These are phyloP conservation scores for Teratosphaeria gauchensis DNA, from an alignment of 2,329 filamentous ascomycete genomes.

Conservation along the genomic window DNA sequence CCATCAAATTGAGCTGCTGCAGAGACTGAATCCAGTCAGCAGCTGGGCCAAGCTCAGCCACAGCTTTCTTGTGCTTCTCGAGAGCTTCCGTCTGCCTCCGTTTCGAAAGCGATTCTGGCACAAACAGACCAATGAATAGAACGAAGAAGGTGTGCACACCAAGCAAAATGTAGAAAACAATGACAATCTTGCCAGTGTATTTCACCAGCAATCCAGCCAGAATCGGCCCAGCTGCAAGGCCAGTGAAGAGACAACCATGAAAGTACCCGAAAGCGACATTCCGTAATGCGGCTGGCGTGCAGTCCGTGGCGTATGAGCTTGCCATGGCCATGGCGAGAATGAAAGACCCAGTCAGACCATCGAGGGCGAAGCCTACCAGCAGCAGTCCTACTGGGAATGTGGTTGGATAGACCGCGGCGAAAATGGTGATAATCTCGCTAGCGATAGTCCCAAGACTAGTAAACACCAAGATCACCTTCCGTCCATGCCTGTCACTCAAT, in stretches of 20 bases:
- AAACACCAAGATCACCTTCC: constrained; percentile 63
- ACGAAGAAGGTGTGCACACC: constrained; percentile 66
- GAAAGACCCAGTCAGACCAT: constrained; percentile 82
- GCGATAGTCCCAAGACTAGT: constrained; percentile 65
- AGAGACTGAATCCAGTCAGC: constrained; percentile 37
- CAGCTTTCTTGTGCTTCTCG: constrained; percentile 50
- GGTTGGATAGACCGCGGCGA: constrained; percentile 67
- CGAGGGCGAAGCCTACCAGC: constrained; percentile 63
- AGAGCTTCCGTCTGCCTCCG: constrained; percentile 60
- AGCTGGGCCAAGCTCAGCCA: constrained; percentile 22
- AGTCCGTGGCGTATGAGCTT: constrained; percentile 84
- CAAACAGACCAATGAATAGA: constrained; percentile 55
- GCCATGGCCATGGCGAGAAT: constrained; percentile 69
- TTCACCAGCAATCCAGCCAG: constrained; percentile 72
- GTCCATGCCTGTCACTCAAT: constrained; percentile 77
- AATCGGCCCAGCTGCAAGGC: constrained; percentile 79
- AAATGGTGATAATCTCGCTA: constrained; percentile 66
- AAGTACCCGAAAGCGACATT: constrained; percentile 82
- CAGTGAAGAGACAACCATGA: constrained; percentile 77
- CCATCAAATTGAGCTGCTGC: constrained; percentile 55
- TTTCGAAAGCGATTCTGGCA: constrained; percentile 78
- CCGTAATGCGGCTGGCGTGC: constrained; percentile 67
- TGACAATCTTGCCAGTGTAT: constrained; percentile 61
- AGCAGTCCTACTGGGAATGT: constrained; percentile 67
- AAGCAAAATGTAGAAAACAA: constrained; percentile 76